A percentile compares a stretch with the other conserved stretches of the same genome.
These are phyloP conservation scores for Geotrichum histeridarum DNA, from an alignment of 1,139 yeast species.

Conservation along the genomic window DNA sequence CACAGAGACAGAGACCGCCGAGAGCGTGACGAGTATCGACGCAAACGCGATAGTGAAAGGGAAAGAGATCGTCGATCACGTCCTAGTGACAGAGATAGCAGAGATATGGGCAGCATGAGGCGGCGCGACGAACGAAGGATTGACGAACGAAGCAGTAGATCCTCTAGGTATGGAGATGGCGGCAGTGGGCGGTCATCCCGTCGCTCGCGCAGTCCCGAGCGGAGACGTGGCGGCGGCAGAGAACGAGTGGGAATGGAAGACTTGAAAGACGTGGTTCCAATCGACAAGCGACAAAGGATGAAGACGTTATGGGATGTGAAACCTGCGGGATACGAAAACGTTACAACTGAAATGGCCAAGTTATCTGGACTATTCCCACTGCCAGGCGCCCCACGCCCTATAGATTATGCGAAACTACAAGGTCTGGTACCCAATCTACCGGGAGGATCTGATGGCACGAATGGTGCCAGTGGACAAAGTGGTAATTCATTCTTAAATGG, in stretches of 20 bases:
- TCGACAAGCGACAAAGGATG: constrained; percentile 44
- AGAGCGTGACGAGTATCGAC: constrained; percentile 18
- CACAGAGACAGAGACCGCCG: constrained; percentile 20
- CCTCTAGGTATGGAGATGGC: constrained; percentile 20
- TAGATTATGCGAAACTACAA: constrained; percentile 52
- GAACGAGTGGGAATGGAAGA: constrained; percentile 25
- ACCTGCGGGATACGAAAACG: constrained; percentile 71
- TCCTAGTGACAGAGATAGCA: constrained; percentile 24
- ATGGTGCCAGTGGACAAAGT: not conserved
- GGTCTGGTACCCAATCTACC: constrained; percentile 38
- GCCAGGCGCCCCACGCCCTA: constrained; percentile 61
- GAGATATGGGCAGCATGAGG: constrained; percentile 20
- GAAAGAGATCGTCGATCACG: constrained; percentile 23
- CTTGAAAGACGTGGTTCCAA: constrained; percentile 39
- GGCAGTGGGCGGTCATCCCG: constrained; percentile 20
- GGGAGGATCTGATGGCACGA: constrained; percentile 1
- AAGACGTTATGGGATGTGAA: constrained; percentile 68
- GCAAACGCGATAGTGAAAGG: constrained; percentile 21
- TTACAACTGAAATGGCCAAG: constrained; percentile 76
- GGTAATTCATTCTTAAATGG: constrained; percentile 9
- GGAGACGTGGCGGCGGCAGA: constrained; percentile 19
- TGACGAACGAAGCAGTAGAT: constrained; percentile 18
- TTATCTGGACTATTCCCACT: constrained; percentile 73
- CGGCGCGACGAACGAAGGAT: constrained; percentile 23
- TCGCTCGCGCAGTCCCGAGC: constrained; percentile 20